These are phyloP conservation scores for Candida andamanensis DNA, from an alignment of 805 yeast genomes.

Conservation along the genomic window DNA sequence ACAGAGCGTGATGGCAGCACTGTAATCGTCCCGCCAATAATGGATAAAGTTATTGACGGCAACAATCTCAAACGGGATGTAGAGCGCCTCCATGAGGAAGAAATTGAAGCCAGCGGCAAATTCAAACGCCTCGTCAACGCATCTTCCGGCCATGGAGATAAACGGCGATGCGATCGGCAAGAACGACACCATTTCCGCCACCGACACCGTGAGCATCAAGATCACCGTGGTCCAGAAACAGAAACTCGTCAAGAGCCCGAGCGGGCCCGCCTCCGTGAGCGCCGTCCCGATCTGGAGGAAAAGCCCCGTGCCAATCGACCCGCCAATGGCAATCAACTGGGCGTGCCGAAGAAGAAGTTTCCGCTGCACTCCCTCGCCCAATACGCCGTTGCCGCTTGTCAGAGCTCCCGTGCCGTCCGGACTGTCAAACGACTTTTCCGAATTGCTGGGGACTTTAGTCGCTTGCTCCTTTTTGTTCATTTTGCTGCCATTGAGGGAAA, in stretches of 20 bases:
- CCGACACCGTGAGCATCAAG: conserved; percentile 30
- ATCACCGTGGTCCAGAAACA: conserved; percentile 32
- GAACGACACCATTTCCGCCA: conserved; percentile 38
- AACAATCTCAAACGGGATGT: conserved; percentile 45
- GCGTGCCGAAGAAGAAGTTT: conserved; percentile 10
- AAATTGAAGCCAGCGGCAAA: conserved; percentile 36
- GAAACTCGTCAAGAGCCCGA: conserved; percentile 28
- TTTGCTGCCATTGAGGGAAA: too few species aligned
- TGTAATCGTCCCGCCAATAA: conserved; percentile 46
- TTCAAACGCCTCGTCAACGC: conserved; percentile 33
- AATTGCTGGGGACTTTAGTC: too few species aligned
- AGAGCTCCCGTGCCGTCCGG: too few species aligned
- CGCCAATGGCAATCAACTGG: conserved; percentile 18
- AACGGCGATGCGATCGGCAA: conserved; percentile 35
- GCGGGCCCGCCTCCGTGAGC: conserved; percentile 29
- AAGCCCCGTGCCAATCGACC: conserved; percentile 15
- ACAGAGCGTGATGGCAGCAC: conserved; percentile 43
- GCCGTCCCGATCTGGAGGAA: conserved; percentile 11
- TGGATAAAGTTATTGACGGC: conserved; percentile 51
- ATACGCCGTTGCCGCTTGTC: too few species aligned
- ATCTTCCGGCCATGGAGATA: conserved; percentile 34
- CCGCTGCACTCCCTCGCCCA: conserved; percentile 8
- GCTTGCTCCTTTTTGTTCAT: too few species aligned
- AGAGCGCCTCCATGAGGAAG: conserved; percentile 19
- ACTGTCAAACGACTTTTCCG: too few species aligned